A percentile compares a stretch with the other conserved stretches of the same genome.
Conservation (phyloP, 2,329 filamentous ascomycete genomes). For the Phyllosticta citribraziliensis region DNA sequence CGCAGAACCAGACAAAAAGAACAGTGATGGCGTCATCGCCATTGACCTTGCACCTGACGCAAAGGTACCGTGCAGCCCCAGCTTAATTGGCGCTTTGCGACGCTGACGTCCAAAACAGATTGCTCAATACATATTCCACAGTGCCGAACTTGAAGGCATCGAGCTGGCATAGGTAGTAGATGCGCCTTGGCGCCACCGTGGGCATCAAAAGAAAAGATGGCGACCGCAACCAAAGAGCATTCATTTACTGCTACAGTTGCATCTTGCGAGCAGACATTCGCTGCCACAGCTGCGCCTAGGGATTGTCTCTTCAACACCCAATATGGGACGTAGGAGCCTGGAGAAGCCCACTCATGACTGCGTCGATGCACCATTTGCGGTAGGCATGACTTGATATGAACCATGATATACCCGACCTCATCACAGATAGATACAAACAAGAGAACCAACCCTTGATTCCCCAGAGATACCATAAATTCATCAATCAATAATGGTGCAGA, state of each 20-base stretch:
- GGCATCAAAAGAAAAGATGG: no score
- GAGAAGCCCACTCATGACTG: not conserved
- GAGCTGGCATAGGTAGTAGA: slow-evolving; percentile 34
- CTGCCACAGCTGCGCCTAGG: no score
- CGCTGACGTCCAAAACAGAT: slow-evolving; percentile 6
- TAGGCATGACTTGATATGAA: not conserved
- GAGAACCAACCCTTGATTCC: not conserved
- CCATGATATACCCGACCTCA: not conserved
- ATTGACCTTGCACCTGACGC: slow-evolving; percentile 78
- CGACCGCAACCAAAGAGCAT: no score
- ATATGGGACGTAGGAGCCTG: not conserved
- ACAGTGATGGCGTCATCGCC: slow-evolving; percentile 58
- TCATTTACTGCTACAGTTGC: not conserved
- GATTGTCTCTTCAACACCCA: not conserved
- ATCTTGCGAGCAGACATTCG: no score
- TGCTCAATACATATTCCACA: slow-evolving; percentile 60
- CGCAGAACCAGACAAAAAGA: slow-evolving; percentile 70
- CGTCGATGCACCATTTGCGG: not conserved
- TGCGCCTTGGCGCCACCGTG: not conserved
- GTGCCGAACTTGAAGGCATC: slow-evolving; percentile 77
- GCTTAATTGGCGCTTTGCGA: not conserved
- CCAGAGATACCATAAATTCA: not conserved
- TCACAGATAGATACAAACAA: not conserved
- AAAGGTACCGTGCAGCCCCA: slow-evolving; percentile 47
- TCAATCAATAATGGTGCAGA: not conserved